Percentiles rank a stretch among this genome's conserved stretches.
phyloP scores from a whole-genome alignment of 805 yeast genomes.

The Suhomyces tanzawaensis region DNA sequence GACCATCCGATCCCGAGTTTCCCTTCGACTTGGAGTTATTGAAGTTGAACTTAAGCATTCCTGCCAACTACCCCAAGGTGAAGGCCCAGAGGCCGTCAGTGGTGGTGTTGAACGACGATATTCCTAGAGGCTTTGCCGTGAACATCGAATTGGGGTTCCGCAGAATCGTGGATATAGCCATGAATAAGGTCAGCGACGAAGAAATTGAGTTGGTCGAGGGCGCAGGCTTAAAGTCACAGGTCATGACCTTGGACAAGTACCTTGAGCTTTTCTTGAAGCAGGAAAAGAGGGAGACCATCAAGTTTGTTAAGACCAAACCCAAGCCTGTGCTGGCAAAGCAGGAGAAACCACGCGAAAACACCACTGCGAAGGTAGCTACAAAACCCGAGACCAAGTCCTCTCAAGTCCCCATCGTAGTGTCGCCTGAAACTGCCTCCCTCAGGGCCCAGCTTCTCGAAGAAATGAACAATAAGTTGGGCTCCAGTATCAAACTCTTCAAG shows the following conservation, averaged over 20 bases:
- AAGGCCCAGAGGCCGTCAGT: conserved; percentile 46
- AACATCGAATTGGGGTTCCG: conserved; percentile 68
- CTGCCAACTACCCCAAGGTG: conserved; percentile 50
- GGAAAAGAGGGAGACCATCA: conserved; percentile 61
- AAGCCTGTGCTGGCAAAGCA: conserved; percentile 1
- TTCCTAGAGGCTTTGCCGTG: conserved; percentile 65
- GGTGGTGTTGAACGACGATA: conserved; percentile 60
- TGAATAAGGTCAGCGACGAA: conserved; percentile 18
- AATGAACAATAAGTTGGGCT: conserved; percentile 27
- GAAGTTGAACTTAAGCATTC: conserved; percentile 52
- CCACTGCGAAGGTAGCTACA: conserved; percentile 1
- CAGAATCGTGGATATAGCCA: conserved; percentile 35
- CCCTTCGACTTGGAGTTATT: conserved; percentile 61
- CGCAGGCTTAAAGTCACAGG: conserved; percentile 51
- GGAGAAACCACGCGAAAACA: conserved; percentile 4
- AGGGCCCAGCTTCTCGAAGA: conserved; percentile 24
- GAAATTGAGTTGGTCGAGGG: conserved; percentile 41
- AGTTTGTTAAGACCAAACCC: conserved; percentile 45
- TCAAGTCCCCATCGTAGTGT: conserved; percentile 1
- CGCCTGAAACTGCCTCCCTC: conserved; percentile 7
- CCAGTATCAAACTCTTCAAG: conserved; percentile 13
- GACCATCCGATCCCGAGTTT: conserved; percentile 71
- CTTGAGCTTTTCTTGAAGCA: conserved; percentile 57
- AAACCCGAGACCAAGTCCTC: not conserved
- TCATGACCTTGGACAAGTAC: conserved; percentile 53